Base-by-base conservation (phyloP, 2,329 filamentous ascomycete species). In the Cladorrhinum sp. region DNA sequence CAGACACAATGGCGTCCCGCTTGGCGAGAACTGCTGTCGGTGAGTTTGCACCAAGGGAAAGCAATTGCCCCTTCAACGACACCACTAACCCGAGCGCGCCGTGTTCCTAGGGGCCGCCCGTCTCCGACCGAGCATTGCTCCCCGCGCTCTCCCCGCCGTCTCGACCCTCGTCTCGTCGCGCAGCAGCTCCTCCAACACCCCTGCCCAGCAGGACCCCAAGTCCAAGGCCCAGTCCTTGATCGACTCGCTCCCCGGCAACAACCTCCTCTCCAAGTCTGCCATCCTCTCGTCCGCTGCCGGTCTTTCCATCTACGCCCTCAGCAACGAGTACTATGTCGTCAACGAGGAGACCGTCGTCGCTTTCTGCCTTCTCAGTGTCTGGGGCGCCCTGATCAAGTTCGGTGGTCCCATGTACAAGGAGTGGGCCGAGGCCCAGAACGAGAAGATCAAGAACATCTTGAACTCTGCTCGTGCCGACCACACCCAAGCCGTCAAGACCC, bases 291-390 rank as follows among this genome's bases (percentile, higher is more conserved):
- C 92, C 72, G 89, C 89, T 67, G 91, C 95, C 73, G 93, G 90
- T 80, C 79, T 96, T 71, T 93, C 91, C 73, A 85, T 96, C 77
- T 96, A 95, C 76, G 95, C 92, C 74, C 92, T 99, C 81, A 96
- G 91, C 88, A 99, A 96, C 82, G 95, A 99, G 86, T 92, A 98
- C 84, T 98, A 97, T 81, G 92, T 99, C 76, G 85, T 99, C 80
- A 99, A 99, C 83, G 95, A 99, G 85, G 95, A 99, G 84, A 90
- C 93, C 66, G 90, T 99, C 75, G 91, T 96, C 74, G 91, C 91
- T 68, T 86, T 99, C 81, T 95, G 90, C 78, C 84, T 99, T 72
- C 82, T 98, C 75, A 92, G 89, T 76, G 91, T 98, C 75, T 99
- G 96, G 89, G 89, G 84, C 74, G 92, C 88, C 65, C 85, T 96